Evolutionary conservation across 768 basidiomycete species (phyloP), one percentile per base, ranked within the genome.

Genomic region (Thelephora ganbajun): DNA sequence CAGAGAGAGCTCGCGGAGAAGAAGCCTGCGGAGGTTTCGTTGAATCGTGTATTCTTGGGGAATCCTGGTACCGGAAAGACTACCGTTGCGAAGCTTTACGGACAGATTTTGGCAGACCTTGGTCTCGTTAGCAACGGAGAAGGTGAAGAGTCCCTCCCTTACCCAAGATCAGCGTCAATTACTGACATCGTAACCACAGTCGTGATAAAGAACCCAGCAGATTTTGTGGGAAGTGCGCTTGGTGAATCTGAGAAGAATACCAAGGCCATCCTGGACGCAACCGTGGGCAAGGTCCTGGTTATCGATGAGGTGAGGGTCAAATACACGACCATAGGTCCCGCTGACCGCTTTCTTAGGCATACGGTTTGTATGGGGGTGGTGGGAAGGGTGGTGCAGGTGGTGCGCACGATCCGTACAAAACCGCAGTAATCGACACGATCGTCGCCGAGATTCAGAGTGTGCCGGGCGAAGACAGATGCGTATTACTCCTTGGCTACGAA

Each of bases 21-120:
- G 53, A 65, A 73, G 26, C 77, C 76, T 0, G 46, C 78, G 14
- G 63, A 69, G 41, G 56, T 76, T 36, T 73, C 78, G 7, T 66
- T 83, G 50, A 82, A 83, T 50, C 72, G 76, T 13, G 73, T 78
- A 0, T 82, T 83, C 60, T 54, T 80, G 23, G 82, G 82, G 1
- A 73, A 74, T 11, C 81, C 81, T 5, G 81, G 81, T 2, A 82
- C 81, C 0, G 81, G 81, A 0, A 84, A 83, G 57, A 84, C 81
- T 1, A 77, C 77, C 0, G 80, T 84, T 0, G 80, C 77, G 0
- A 75, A 73, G 53, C 56, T 80, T 3, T 84, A 83, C 52, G 82
- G 82, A 0, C 69, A 71, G 48, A 75, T 82, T 42, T 58, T 84
- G 11, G 71, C 66, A 0, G 79, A 81, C 44, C 57, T 84, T 1